These are phyloP conservation scores for Cystodermella granulosa DNA, from an alignment of 1,284 basidiomycete species.

Conservation along the genomic window DNA sequence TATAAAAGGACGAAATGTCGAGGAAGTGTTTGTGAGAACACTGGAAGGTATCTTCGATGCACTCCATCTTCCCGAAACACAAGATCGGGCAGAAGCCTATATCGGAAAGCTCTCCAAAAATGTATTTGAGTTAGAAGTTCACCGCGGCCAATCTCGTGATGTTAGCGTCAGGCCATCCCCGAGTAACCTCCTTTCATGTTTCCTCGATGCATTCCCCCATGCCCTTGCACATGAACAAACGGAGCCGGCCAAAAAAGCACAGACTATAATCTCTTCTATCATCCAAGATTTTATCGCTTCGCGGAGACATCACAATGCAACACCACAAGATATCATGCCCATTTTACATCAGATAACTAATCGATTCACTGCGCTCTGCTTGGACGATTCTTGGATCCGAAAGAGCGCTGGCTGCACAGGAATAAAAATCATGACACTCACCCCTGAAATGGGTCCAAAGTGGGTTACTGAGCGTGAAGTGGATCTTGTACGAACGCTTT, in stretches of 20 bases:
- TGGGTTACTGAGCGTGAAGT: constrained; percentile 89
- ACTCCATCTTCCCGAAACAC: constrained; percentile 65
- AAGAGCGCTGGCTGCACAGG: constrained; percentile 86
- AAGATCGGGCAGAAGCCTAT: constrained; percentile 64
- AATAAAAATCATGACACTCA: constrained; percentile 71
- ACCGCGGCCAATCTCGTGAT: constrained; percentile 53
- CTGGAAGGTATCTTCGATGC: constrained; percentile 81
- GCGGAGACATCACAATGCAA: constrained; percentile 45
- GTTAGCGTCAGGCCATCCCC: constrained; percentile 53
- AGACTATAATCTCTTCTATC: constrained; percentile 57
- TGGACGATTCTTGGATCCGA: constrained; percentile 82
- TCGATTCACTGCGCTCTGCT: constrained; percentile 77
- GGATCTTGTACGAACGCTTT: constrained; percentile 85
- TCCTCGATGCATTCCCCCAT: constrained; percentile 73
- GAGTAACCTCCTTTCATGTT: constrained; percentile 60
- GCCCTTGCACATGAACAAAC: constrained; percentile 62
- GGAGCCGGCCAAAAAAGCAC: constrained; percentile 57
- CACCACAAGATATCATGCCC: constrained; percentile 52
- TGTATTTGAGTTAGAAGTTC: constrained; percentile 65
- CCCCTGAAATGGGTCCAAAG: constrained; percentile 66
- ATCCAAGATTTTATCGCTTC: constrained; percentile 65
- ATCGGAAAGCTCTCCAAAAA: constrained; percentile 63
- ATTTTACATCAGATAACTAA: constrained; percentile 75
- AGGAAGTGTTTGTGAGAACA: constrained; percentile 66
- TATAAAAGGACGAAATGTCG: constrained; percentile 66